Evolutionary conservation across 495 filamentous ascomycete genomes (phyloP).

Genomic region (Aspergillus avenaceus): DNA sequence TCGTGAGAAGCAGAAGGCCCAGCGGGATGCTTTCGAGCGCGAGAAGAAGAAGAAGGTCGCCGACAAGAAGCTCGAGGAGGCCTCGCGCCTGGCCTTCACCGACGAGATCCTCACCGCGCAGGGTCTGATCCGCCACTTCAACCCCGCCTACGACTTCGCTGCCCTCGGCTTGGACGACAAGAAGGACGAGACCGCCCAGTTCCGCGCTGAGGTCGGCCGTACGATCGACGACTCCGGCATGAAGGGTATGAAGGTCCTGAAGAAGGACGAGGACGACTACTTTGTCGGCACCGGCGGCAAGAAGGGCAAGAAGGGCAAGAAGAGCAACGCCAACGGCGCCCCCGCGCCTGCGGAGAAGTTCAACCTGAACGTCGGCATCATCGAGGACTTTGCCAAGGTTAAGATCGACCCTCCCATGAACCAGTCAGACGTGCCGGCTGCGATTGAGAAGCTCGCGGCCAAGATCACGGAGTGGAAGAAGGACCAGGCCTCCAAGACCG

Average conservation of each 20-base stretch:
- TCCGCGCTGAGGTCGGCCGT: slow-evolving; percentile 72
- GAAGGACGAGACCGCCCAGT: slow-evolving; percentile 63
- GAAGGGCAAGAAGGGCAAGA: slow-evolving; percentile 89
- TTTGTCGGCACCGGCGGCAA: slow-evolving; percentile 76
- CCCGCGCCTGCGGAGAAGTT: slow-evolving; percentile 59
- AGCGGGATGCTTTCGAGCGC: slow-evolving; percentile 69
- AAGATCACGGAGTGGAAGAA: slow-evolving; percentile 93
- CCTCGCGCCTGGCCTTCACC: slow-evolving; percentile 79
- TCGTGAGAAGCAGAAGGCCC: slow-evolving; percentile 73
- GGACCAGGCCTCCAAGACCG: slow-evolving; percentile 86
- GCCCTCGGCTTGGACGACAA: slow-evolving; percentile 52
- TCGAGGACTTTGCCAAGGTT: slow-evolving; percentile 82
- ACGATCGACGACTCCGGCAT: slow-evolving; percentile 73
- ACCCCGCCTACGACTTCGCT: slow-evolving; percentile 69
- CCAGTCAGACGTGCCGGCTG: slow-evolving; percentile 71
- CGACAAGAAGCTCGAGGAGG: slow-evolving; percentile 81
- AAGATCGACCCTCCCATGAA: slow-evolving; percentile 83
- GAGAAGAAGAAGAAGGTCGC: slow-evolving; percentile 80
- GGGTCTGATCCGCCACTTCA: slow-evolving; percentile 83
- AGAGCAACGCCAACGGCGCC: slow-evolving; percentile 50
- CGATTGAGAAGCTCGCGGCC: slow-evolving; percentile 80
- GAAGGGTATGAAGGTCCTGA: slow-evolving; percentile 71
- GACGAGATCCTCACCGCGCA: slow-evolving; percentile 87
- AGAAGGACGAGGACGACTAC: slow-evolving; percentile 88
- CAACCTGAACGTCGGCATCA: slow-evolving; percentile 81